phyloP scores from a whole-genome alignment of 345 rosid genomes.

The Gossypium bickii region DNA sequence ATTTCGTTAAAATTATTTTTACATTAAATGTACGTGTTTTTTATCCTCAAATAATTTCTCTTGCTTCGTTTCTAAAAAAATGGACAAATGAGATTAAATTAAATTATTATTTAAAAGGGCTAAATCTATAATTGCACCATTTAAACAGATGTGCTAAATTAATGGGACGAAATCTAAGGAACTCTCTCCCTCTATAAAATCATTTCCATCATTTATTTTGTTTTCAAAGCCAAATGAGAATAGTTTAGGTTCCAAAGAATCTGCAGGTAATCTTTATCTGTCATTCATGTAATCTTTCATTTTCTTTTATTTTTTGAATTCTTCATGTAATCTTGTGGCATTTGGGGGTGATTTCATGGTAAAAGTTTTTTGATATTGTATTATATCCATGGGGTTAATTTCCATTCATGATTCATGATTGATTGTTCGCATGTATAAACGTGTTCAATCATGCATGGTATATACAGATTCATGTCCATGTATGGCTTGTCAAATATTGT shows the following conservation, averaged over 20 bases:
- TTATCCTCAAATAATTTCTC: too few species aligned
- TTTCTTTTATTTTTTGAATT: background rate
- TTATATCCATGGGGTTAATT: background rate
- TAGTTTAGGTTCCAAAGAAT: too few species aligned
- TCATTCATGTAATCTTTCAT: background rate
- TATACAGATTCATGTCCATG: background rate
- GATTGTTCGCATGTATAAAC: background rate
- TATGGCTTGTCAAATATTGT: background rate
- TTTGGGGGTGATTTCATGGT: too few species aligned
- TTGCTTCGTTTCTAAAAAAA: too few species aligned
- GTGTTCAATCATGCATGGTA: background rate
- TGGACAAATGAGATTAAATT: too few species aligned
- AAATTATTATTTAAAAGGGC: too few species aligned
- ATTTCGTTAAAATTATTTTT: too few species aligned
- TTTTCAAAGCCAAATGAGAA: too few species aligned
- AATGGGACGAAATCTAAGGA: background rate
- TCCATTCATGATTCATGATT: background rate
- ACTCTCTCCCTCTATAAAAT: background rate
- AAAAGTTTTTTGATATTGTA: too few species aligned
- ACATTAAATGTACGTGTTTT: too few species aligned
- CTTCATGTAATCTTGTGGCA: background rate
- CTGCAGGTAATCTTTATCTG: background rate
- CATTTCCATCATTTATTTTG: background rate
- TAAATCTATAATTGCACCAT: too few species aligned
- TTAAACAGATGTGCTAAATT: background rate